These are phyloP conservation scores for Exophiala phaeomuriformis DNA, from an alignment of 2,329 filamentous ascomycete genomes.

Conservation along the genomic window DNA sequence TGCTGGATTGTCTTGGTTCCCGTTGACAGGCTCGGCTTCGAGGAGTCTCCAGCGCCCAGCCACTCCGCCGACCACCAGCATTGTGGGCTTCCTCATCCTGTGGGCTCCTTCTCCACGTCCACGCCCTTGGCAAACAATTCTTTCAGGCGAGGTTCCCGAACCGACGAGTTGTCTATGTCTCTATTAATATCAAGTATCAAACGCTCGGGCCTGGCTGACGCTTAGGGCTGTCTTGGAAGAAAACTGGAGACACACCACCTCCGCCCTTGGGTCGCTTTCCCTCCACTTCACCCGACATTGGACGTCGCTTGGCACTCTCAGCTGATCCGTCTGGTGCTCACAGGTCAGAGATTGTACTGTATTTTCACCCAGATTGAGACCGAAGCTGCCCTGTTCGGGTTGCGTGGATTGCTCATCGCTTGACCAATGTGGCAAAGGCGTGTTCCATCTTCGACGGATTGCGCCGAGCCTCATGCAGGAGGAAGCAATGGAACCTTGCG, in stretches of 20 bases:
- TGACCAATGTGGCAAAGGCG: background rate
- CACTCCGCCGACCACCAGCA: background rate
- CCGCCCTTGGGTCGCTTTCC: slow-evolving; percentile 2
- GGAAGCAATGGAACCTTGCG: background rate
- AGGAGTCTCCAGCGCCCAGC: background rate
- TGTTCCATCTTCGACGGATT: background rate
- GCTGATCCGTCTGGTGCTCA: background rate
- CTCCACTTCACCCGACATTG: background rate
- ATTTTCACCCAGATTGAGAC: too few species aligned
- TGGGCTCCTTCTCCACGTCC: background rate
- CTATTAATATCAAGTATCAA: background rate
- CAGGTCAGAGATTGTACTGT: too few species aligned
- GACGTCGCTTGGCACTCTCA: slow-evolving; percentile 2
- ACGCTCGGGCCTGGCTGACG: slow-evolving; percentile 1
- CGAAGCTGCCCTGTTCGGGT: background rate
- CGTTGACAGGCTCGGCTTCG: background rate
- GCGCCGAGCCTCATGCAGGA: background rate
- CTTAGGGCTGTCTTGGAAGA: slow-evolving; percentile 7
- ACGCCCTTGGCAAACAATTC: slow-evolving; percentile 1
- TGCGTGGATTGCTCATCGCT: background rate
- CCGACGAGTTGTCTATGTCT: background rate
- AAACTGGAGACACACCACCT: slow-evolving; percentile 7
- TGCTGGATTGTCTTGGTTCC: background rate
- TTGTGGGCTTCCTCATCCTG: background rate
- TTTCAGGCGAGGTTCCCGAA: background rate